Conservation (phyloP, 2,329 filamentous ascomycete genomes). For the Aspergillus vadensis region DNA sequence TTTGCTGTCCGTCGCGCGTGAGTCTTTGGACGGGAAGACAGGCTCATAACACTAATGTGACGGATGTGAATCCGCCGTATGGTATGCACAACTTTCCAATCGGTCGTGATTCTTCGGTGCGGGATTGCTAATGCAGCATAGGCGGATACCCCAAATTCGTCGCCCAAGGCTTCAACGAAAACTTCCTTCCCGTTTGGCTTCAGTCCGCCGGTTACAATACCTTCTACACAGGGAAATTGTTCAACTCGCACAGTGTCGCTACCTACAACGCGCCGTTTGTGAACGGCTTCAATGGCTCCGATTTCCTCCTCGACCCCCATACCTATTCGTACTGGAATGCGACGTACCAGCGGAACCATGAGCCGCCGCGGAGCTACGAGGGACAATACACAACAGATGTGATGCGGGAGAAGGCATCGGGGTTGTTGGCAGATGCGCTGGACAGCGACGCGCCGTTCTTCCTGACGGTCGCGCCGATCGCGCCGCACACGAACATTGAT, state of each 20-base stretch:
- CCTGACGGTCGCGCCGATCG: slow-evolving; percentile 64
- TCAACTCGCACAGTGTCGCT: slow-evolving; percentile 50
- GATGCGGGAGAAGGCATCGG: slow-evolving; percentile 59
- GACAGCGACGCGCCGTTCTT: slow-evolving; percentile 64
- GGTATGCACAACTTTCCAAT: slow-evolving; percentile 35
- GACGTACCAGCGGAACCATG: slow-evolving; percentile 62
- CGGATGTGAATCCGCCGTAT: slow-evolving; percentile 57
- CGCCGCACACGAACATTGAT: slow-evolving; percentile 63
- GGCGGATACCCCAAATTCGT: slow-evolving; percentile 55
- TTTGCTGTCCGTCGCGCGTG: slow-evolving; percentile 70
- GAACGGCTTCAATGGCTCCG: slow-evolving; percentile 39
- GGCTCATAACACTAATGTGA: slow-evolving; percentile 72
- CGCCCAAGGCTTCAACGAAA: slow-evolving; percentile 51
- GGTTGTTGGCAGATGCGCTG: slow-evolving; percentile 63
- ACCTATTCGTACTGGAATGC: slow-evolving; percentile 70
- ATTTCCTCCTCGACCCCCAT: slow-evolving; percentile 48
- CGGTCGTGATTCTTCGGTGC: no score
- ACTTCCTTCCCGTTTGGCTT: slow-evolving; percentile 53
- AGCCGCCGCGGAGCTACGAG: slow-evolving; percentile 57
- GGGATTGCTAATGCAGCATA: slow-evolving; percentile 6
- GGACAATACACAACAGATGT: slow-evolving; percentile 62
- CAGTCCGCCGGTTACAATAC: slow-evolving; percentile 53
- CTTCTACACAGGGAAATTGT: slow-evolving; percentile 56
- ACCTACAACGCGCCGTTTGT: slow-evolving; percentile 48
- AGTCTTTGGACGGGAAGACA: slow-evolving; percentile 66